A percentile compares a stretch with the other conserved stretches of the same genome.
Conservation (phyloP, 2,329 filamentous ascomycete species). For the Calonectria hongkongensis region DNA sequence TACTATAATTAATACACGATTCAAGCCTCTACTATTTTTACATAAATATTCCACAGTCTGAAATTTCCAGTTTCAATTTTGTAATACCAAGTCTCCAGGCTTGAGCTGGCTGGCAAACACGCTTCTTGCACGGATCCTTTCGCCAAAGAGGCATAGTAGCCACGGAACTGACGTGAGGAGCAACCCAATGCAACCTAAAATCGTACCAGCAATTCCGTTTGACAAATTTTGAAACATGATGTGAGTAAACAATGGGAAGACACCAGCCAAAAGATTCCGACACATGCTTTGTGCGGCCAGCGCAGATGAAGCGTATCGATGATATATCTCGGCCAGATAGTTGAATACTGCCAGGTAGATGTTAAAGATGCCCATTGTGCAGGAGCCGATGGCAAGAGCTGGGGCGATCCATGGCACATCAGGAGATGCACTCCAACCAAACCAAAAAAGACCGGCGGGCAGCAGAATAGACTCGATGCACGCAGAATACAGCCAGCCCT, state of each 20-base stretch:
- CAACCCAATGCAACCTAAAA: constrained; percentile 76
- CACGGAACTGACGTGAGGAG: constrained; percentile 80
- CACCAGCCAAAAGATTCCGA: constrained; percentile 78
- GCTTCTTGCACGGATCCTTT: constrained; percentile 76
- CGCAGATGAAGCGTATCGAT: constrained; percentile 79
- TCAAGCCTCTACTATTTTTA: no score
- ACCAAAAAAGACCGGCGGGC: constrained; percentile 82
- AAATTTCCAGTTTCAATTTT: not conserved
- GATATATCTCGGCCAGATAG: constrained; percentile 81
- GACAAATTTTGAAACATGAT: constrained; percentile 77
- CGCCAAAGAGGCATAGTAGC: constrained; percentile 79
- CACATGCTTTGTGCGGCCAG: constrained; percentile 81
- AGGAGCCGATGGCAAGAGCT: constrained; percentile 75
- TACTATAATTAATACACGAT: no score
- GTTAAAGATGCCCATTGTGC: constrained; percentile 80
- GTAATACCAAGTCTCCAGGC: not conserved
- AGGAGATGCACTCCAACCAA: constrained; percentile 76
- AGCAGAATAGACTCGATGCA: constrained; percentile 78
- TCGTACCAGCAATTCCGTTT: constrained; percentile 76
- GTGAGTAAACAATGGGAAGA: constrained; percentile 77
- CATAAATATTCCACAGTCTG: no score
- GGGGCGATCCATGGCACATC: constrained; percentile 79
- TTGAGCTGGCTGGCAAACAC: constrained; percentile 71
- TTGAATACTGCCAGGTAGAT: constrained; percentile 83
- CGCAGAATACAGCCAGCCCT: constrained; percentile 78